Evolutionary conservation across 2,329 filamentous ascomycete species (phyloP), one percentile per base, ranked within the genome.

Genomic region (Trichoderma harzianum): DNA sequence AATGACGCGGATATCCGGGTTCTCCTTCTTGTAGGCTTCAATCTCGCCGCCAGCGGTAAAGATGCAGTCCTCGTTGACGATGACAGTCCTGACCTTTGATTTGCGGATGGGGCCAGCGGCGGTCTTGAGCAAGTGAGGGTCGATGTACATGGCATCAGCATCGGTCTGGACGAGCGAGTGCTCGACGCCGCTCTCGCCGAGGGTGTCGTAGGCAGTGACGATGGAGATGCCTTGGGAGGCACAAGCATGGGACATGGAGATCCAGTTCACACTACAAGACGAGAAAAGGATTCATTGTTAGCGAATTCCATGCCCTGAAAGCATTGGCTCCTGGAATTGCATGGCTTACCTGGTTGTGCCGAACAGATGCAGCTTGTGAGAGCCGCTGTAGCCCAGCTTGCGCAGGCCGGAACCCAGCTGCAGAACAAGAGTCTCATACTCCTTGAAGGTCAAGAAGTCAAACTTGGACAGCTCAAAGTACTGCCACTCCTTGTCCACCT

Each of bases 151-250:
- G 81, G 91, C 91, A 77, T 90, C 90, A 67, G 93, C 92, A 74
- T 90, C 86, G 68, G 94, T 96, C 83, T 97, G 93, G 26, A 90
- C 86, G 74, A 98, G 88, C 3, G 94, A 97, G 84, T 97, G 94
- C 83, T 92, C 90, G 74, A 98, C 88, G 61, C 94, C 95, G 74
- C 91, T 90, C 77, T 93, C 89, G 69, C 95, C 95, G 58, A 98
- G 91, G 34, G 94, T 97, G 81, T 98, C 95, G 82, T 98, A 98
- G 65, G 95, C 94, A 60, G 95, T 98, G 65, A 98, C 95, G 76
- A 98, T 95, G 72, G 93, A 90, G 80, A 98, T 90, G 58, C 93
- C 95, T 82, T 98, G 95, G 18, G 94, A 95, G 24, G 90, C 84
- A 89, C 92, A 85, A 58, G 83, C 88, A 80, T 97, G 93, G 61